Evolutionary conservation across 2,329 filamentous ascomycete species (phyloP).

Genomic region (Talaromyces sp.): DNA sequence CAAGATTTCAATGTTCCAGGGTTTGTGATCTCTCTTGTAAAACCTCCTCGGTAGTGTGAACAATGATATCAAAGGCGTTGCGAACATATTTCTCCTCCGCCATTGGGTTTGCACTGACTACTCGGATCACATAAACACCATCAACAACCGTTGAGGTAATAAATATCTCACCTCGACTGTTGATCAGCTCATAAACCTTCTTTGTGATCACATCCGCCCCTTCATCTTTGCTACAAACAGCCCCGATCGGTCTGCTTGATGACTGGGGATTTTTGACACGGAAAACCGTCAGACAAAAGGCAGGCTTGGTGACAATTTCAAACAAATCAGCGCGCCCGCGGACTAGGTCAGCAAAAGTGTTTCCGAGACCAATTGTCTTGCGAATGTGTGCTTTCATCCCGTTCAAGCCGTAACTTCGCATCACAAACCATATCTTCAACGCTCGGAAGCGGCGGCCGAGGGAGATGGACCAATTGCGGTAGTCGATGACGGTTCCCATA

Average conservation of each 20-base stretch:
- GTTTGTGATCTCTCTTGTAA: conserved; percentile 7
- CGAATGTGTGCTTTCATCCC: conserved; percentile 76
- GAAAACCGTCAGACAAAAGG: conserved; percentile 79
- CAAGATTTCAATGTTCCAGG: not conserved
- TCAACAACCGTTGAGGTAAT: conserved; percentile 76
- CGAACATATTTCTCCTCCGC: conserved; percentile 73
- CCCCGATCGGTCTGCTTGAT: conserved; percentile 13
- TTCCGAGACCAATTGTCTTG: conserved; percentile 68
- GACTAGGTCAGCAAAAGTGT: conserved; percentile 68
- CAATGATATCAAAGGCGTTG: conserved; percentile 73
- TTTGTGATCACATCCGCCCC: conserved; percentile 70
- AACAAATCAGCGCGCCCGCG: conserved; percentile 69
- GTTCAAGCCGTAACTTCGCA: conserved; percentile 76
- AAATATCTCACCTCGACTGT: conserved; percentile 75
- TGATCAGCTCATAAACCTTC: conserved; percentile 74
- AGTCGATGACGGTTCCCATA: conserved; percentile 84
- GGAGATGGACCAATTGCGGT: conserved; percentile 96
- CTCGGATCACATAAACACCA: conserved; percentile 75
- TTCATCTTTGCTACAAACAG: conserved; percentile 44
- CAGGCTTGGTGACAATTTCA: conserved; percentile 70
- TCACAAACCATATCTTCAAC: conserved; percentile 93
- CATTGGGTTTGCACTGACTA: conserved; percentile 72
- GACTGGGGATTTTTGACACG: conserved; percentile 55
- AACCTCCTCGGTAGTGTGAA: conserved; percentile 64
- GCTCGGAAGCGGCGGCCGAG: conserved; percentile 85